phyloP scores from a whole-genome alignment of 2,329 filamentous ascomycete genomes.

The Mollisiaceae sp. region DNA sequence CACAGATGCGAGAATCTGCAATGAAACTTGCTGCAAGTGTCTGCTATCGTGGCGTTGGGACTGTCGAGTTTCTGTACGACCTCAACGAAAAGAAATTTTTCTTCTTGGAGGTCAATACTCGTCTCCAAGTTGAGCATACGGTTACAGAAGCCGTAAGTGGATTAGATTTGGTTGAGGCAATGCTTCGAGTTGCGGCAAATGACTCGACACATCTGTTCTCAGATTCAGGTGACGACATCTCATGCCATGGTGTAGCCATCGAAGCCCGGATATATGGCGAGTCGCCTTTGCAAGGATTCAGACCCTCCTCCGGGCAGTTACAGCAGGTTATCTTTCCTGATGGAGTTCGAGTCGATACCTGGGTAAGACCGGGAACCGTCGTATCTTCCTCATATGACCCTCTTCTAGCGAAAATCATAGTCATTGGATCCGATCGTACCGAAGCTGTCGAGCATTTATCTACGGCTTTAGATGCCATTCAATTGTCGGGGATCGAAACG shows the following conservation, averaged over 20 bases:
- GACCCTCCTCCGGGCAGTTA: conserved; percentile 11
- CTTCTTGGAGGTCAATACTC: conserved; percentile 20
- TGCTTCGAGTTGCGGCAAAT: conserved; percentile 13
- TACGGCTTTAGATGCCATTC: background rate
- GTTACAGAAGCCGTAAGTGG: conserved; percentile 14
- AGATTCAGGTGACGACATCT: background rate
- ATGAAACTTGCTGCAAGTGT: conserved; percentile 11
- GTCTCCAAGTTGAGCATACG: conserved; percentile 18
- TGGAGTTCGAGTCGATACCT: background rate
- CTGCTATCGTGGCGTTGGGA: conserved; percentile 15
- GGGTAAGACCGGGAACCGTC: background rate
- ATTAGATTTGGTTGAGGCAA: conserved; percentile 17
- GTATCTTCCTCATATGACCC: background rate
- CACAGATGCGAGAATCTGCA: conserved; percentile 13
- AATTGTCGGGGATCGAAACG: background rate
- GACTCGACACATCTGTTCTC: conserved; percentile 11
- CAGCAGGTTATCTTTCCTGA: conserved; percentile 1
- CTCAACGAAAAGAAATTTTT: conserved; percentile 4
- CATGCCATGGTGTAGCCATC: background rate
- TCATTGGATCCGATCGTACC: background rate
- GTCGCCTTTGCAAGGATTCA: conserved; percentile 11
- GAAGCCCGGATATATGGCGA: conserved; percentile 21
- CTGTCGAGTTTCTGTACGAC: conserved; percentile 22
- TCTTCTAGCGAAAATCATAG: background rate
- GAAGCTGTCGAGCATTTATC: background rate